Percentiles rank a stretch among this genome's conserved stretches.
phyloP scores from a whole-genome alignment of 331 rosid species.

The Dryas integrifolia region DNA sequence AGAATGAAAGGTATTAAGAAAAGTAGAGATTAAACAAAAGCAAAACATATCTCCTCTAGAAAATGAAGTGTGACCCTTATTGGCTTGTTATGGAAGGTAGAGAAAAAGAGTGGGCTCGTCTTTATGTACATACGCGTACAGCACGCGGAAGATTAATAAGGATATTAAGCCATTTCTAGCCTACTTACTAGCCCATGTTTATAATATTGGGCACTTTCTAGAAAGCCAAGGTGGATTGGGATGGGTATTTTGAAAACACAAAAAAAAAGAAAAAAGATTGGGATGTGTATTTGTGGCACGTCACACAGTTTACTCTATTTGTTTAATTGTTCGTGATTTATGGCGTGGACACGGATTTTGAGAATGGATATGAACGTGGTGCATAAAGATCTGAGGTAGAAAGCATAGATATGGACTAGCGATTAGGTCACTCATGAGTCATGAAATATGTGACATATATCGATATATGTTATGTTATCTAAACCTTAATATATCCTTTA shows the following conservation, averaged over 20 bases:
- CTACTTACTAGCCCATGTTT: background rate
- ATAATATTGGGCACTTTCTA: background rate
- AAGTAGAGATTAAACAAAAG: background rate
- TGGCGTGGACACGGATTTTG: background rate
- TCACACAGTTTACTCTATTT: background rate
- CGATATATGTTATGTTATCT: no score
- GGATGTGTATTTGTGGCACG: background rate
- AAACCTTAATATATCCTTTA: no score
- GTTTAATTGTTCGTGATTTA: background rate
- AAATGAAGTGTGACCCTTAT: background rate
- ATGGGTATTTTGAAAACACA: background rate
- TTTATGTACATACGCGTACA: conserved; percentile 9
- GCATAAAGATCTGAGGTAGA: background rate
- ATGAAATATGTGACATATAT: background rate
- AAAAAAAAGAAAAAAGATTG: no score
- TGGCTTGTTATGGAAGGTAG: background rate
- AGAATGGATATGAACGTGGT: background rate
- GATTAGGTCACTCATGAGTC: background rate
- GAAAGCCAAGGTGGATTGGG: background rate
- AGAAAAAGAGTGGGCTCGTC: background rate
- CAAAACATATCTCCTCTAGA: background rate
- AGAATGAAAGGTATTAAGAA: background rate
- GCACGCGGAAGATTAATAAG: background rate
- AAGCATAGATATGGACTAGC: background rate
- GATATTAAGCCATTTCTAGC: background rate